Conservation (phyloP, 129 eudicot species). For the Mikania micrantha region DNA sequence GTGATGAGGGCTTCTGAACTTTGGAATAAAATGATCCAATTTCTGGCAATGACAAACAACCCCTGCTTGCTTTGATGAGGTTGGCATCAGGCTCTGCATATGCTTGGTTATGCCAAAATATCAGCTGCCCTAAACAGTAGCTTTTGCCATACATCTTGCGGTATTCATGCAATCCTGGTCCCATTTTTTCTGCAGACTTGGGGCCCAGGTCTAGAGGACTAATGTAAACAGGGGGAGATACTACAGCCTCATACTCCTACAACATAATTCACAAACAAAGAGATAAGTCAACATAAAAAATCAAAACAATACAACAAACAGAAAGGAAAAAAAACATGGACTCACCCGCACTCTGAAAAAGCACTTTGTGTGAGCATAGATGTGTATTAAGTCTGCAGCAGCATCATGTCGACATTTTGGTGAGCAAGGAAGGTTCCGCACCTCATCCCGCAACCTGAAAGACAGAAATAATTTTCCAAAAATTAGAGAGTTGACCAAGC, state of each 20-base stretch:
- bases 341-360: conserved; percentile 71
- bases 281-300: neutral
- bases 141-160: conserved; percentile 75
- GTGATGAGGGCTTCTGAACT: conserved; percentile 69
- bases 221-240: conserved; percentile 83
- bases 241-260: conserved; percentile 77
- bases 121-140: conserved; percentile 92
- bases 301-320: too few relatives aligned
- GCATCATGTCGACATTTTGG: conserved; percentile 89
- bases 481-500: neutral
- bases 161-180: conserved; percentile 69
- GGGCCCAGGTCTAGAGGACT: conserved; percentile 95
- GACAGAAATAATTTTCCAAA: neutral
- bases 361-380: conserved; percentile 80
- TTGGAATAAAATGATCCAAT: conserved; percentile 83
- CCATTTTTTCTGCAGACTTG: conserved; percentile 72
- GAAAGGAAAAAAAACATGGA: too few relatives aligned
- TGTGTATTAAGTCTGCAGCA: conserved; percentile 94
- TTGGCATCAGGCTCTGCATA: conserved; percentile 77
- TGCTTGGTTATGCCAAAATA: conserved; percentile 86
- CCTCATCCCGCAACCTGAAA: conserved; percentile 92
- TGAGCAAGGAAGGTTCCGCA: conserved; percentile 78
- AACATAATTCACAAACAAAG: conserved; percentile 8
- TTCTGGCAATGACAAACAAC: conserved; percentile 89
- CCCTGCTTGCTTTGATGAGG: conserved; percentile 68